Conservation (phyloP, 106 monocot species). For the Cymbidium sinense region DNA sequence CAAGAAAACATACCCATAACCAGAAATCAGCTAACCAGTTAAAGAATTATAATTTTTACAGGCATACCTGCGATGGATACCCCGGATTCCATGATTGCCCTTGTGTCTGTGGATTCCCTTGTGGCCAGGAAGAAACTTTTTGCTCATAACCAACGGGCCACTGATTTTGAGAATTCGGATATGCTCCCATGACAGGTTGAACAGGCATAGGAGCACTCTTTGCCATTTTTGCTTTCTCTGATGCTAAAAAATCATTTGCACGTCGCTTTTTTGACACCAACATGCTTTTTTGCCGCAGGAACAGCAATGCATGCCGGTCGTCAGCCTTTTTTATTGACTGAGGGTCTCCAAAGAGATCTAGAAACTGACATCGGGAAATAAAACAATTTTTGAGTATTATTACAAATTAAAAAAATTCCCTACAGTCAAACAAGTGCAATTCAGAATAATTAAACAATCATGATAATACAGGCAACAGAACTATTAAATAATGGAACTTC, state of each 20-base stretch:
- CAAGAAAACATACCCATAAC: background rate
- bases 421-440: background rate
- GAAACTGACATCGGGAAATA: conserved; percentile 35
- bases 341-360: conserved; percentile 87
- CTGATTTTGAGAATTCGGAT: conserved; percentile 61
- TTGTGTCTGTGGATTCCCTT: conserved; percentile 44
- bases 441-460: background rate
- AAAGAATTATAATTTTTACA: background rate
- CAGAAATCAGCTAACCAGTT: background rate
- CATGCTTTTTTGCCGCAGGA: conserved; percentile 53
- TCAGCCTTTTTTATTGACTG: conserved; percentile 70
- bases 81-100: conserved; percentile 75
- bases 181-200: conserved; percentile 56
- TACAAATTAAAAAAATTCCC: background rate
- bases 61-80: conserved; percentile 70
- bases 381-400: background rate
- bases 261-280: conserved; percentile 60
- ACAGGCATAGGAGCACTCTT: conserved; percentile 29
- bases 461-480: background rate
- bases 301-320: conserved; percentile 51
- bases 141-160: conserved; percentile 73
- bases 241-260: conserved; percentile 62
- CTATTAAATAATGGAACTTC: background rate
- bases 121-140: conserved; percentile 60
- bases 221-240: conserved; percentile 65